phyloP scores from a whole-genome alignment of 768 basidiomycete genomes.

The Trametes cubensis region DNA sequence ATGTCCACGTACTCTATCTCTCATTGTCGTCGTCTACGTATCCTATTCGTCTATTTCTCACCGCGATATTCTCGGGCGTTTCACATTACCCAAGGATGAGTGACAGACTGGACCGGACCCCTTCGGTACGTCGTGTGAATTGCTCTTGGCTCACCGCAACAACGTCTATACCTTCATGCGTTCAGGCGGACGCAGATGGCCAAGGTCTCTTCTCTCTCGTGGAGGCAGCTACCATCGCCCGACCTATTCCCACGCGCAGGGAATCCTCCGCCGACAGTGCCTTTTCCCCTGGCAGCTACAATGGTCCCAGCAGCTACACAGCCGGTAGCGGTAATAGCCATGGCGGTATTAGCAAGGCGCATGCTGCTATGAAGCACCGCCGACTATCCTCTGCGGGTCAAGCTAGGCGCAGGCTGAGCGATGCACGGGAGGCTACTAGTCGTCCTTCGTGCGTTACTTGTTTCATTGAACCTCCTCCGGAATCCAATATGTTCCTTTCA shows the following conservation, averaged over 20 bases:
- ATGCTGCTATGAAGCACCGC: slow-evolving; percentile 54
- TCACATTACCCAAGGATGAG: slow-evolving; percentile 10
- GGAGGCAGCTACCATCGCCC: slow-evolving; percentile 22
- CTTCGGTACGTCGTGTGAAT: slow-evolving; percentile 7
- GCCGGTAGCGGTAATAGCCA: slow-evolving; percentile 32
- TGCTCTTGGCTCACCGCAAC: not conserved
- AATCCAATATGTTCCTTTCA: slow-evolving; percentile 27
- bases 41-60: not conserved
- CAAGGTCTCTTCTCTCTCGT: slow-evolving; percentile 24
- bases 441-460: slow-evolving; percentile 66
- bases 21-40: not conserved
- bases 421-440: slow-evolving; percentile 76
- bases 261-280: slow-evolving; percentile 13
- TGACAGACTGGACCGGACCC: slow-evolving; percentile 17
- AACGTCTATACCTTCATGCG: not conserved
- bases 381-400: slow-evolving; percentile 73
- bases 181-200: slow-evolving; percentile 1
- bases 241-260: slow-evolving; percentile 14
- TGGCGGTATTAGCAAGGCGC: slow-evolving; percentile 30
- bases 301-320: slow-evolving; percentile 32
- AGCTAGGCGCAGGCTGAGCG: slow-evolving; percentile 70
- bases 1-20: slow-evolving; percentile 13
- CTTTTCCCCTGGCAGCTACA: slow-evolving; percentile 24
- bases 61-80: slow-evolving; percentile 8
- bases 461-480: slow-evolving; percentile 2